Conservation (phyloP, 139 green algal species). For the Coelastrella sp. region DNA sequence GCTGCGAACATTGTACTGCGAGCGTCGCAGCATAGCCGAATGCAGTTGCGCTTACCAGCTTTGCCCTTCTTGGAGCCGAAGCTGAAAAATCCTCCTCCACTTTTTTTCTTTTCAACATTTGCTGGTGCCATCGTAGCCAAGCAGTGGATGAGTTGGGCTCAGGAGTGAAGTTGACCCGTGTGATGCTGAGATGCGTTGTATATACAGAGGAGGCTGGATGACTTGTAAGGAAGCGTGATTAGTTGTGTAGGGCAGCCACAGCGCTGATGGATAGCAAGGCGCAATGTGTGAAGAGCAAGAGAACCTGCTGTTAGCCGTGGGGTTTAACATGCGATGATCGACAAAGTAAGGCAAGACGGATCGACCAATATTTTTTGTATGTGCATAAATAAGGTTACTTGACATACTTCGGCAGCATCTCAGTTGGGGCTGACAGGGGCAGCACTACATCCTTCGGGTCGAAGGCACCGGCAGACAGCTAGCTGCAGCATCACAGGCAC, state of each 20-base stretch:
- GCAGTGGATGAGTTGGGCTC: background rate
- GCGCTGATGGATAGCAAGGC: background rate
- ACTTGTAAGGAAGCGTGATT: background rate
- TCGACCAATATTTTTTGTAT: no score
- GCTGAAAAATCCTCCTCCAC: background rate
- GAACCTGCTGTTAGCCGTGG: background rate
- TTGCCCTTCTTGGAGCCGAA: constrained; percentile 31
- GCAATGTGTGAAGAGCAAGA: background rate
- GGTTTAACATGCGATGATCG: background rate
- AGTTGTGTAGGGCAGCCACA: background rate
- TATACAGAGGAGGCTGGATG: background rate
- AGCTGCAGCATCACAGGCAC: no score
- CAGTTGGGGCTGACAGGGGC: no score
- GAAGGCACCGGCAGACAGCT: no score
- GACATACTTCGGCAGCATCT: no score
- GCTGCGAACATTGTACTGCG: background rate
- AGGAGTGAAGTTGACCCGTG: background rate
- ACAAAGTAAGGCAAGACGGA: background rate
- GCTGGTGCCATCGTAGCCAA: constrained; percentile 11
- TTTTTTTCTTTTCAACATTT: constrained; percentile 23
- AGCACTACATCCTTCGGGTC: no score
- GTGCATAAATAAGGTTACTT: no score
- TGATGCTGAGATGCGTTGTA: background rate
- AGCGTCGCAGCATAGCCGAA: background rate
- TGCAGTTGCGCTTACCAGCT: constrained; percentile 21